A percentile compares a stretch with the other conserved stretches of the same genome.
phyloP scores from a whole-genome alignment of 495 filamentous ascomycete species.

The Schizothecium vesticola region DNA sequence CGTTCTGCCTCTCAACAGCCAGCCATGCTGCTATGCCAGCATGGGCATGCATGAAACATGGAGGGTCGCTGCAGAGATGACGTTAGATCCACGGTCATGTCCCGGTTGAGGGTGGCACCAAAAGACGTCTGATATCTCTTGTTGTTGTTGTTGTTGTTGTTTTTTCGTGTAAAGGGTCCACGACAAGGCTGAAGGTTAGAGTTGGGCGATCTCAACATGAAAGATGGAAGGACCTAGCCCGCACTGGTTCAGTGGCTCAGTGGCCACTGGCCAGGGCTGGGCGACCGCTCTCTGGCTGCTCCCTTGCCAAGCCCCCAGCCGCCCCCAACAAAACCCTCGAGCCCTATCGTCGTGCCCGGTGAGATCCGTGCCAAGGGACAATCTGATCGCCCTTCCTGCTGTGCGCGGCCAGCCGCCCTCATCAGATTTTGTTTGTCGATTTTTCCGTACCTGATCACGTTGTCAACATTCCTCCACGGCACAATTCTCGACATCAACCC shows the following conservation, averaged over 20 bases:
- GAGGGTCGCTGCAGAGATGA: not conserved
- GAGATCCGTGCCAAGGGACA: not conserved
- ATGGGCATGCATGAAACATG: not conserved
- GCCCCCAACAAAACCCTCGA: too few species aligned
- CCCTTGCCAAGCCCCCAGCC: not conserved
- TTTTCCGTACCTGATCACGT: constrained; percentile 21
- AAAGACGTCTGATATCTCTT: not conserved
- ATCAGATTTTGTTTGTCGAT: not conserved
- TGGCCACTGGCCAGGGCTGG: too few species aligned
- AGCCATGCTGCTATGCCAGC: not conserved
- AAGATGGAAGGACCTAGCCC: not conserved
- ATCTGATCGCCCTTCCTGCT: not conserved
- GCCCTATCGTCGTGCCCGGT: not conserved
- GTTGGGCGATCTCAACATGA: not conserved
- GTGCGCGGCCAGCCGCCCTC: not conserved
- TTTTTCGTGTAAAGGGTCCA: not conserved
- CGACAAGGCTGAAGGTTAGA: not conserved
- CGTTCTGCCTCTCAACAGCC: too few species aligned
- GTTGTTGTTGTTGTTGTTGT: too few species aligned
- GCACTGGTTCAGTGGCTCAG: too few species aligned
- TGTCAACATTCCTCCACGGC: constrained; percentile 5
- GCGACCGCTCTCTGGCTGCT: not conserved
- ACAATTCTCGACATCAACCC: not conserved
- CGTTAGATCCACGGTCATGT: not conserved
- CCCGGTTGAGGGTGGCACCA: not conserved